These are phyloP conservation scores for Gentiana straminea DNA, from an alignment of 257 asterid species.

Conservation along the genomic window DNA sequence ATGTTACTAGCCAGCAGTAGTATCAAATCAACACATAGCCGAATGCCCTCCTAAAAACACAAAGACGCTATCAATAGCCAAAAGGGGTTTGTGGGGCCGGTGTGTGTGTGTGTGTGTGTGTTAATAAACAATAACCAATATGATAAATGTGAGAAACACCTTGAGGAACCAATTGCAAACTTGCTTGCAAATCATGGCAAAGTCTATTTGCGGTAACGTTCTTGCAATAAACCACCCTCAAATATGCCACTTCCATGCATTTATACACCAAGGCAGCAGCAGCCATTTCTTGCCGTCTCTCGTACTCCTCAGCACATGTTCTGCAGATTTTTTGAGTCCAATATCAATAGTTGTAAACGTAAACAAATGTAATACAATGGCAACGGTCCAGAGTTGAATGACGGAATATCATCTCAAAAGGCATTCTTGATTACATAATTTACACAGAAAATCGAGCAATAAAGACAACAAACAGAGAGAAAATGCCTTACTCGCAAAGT, in stretches of 20 bases:
- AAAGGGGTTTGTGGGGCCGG: no score
- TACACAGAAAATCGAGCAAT: neutral
- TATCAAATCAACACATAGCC: no score
- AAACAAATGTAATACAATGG: no score
- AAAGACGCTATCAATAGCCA: no score
- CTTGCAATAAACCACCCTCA: slow-evolving; percentile 69
- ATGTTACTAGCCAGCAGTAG: no score
- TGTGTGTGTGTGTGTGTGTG: no score
- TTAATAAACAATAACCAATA: neutral
- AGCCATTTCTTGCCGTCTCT: slow-evolving; percentile 59
- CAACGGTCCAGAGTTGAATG: no score
- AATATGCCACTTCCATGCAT: slow-evolving; percentile 82
- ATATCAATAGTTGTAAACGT: no score
- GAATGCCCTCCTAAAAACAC: no score
- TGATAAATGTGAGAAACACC: slow-evolving; percentile 31
- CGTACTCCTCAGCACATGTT: slow-evolving; percentile 62
- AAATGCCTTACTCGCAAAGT: slow-evolving; percentile 63
- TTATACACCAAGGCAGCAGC: slow-evolving; percentile 85
- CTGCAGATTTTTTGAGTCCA: slow-evolving; percentile 36
- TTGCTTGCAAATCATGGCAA: slow-evolving; percentile 54
- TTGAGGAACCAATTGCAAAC: slow-evolving; percentile 58
- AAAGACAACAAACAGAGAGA: neutral
- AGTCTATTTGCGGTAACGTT: slow-evolving; percentile 34
- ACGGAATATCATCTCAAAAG: no score
- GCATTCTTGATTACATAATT: neutral